Evolutionary conservation across 345 rosid genomes (phyloP).

Genomic region (Arabidopsis thaliana): TAIR10.1 NC_003076.8:26360001-26360500

Average conservation of each 20-base stretch:
- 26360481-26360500: slow-evolving; percentile 56
- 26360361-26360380: slow-evolving; percentile 97
- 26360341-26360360: slow-evolving; percentile 17
- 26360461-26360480: neutral
- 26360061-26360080: slow-evolving; percentile 70
- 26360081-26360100: slow-evolving; percentile 99
- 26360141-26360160: slow-evolving; percentile 82
- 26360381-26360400: slow-evolving; percentile 99
- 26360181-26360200: slow-evolving; percentile 86
- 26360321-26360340: neutral
- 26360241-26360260: slow-evolving; percentile 95
- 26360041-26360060: slow-evolving; percentile 84
- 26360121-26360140: slow-evolving; percentile 82
- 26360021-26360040: slow-evolving; percentile 82
- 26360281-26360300: slow-evolving; percentile 68
- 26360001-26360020: slow-evolving; percentile 95
- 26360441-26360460: neutral
- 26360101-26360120: slow-evolving; percentile 93
- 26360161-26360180: slow-evolving; percentile 88
- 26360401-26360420: slow-evolving; percentile 52
- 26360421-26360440: neutral
- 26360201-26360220: slow-evolving; percentile 90
- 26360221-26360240: slow-evolving; percentile 89
- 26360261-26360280: slow-evolving; percentile 99
- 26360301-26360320: neutral